A percentile compares a stretch with the other conserved stretches of the same genome.
Evolutionary conservation across 1,139 yeast species (phyloP).

Genomic region (Petasospora rhodanensis): DNA sequence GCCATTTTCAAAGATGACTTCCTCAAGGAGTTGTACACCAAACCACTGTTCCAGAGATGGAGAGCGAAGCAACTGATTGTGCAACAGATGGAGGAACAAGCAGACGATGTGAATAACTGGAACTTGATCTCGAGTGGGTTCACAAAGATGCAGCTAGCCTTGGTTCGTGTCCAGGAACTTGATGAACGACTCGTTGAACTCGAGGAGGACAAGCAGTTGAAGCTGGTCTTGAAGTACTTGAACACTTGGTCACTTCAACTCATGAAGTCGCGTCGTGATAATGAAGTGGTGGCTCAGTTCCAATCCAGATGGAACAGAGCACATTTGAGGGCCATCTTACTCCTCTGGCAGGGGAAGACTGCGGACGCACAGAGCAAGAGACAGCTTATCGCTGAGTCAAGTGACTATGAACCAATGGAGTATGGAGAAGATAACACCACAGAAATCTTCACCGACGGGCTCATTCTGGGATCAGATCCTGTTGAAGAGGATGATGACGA

Average conservation of each 20-base stretch:
- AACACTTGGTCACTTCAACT: conserved; percentile 30
- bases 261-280: conserved; percentile 30
- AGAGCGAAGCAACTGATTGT: conserved; percentile 9
- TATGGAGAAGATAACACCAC: too few species aligned
- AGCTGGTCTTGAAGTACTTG: conserved; percentile 22
- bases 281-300: conserved; percentile 29
- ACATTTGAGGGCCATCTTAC: conserved; percentile 29
- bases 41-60: conserved; percentile 21
- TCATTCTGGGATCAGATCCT: conserved; percentile 1
- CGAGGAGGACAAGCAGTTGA: conserved; percentile 21
- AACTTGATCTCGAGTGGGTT: conserved; percentile 23
- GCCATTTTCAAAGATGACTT: conserved; percentile 7
- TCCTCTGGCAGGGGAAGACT: conserved; percentile 30
- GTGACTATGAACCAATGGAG: background rate
- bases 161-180: conserved; percentile 13
- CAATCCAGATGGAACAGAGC: conserved; percentile 35
- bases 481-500: conserved; percentile 13
- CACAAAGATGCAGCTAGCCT: conserved; percentile 20
- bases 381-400: background rate
- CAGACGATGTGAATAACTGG: conserved; percentile 22
- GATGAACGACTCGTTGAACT: conserved; percentile 12
- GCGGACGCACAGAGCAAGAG: conserved; percentile 2
- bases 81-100: conserved; percentile 17
- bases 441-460: background rate
- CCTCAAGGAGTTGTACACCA: conserved; percentile 1